These are phyloP conservation scores for Paramarasmius palmivorus DNA, from an alignment of 1,284 basidiomycete species.

Conservation along the genomic window DNA sequence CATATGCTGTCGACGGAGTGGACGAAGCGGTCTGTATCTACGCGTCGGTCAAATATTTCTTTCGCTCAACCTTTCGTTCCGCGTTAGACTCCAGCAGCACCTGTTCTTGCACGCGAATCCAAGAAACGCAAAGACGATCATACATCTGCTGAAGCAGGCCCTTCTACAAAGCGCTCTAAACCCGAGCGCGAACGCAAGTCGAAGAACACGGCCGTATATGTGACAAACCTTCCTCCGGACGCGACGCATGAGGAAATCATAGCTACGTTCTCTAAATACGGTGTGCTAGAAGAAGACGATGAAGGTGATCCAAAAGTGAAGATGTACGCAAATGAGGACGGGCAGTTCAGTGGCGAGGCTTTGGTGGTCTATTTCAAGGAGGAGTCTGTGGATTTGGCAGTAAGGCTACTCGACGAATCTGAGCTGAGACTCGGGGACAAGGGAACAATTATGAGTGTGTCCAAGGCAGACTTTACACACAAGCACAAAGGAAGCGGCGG, in stretches of 20 bases:
- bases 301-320: conserved; percentile 88
- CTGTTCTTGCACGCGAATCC: conserved; percentile 74
- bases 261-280: conserved; percentile 86
- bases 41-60: conserved; percentile 17
- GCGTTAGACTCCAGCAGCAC: conserved; percentile 79
- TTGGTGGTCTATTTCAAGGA: conserved; percentile 98
- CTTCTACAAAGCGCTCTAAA: conserved; percentile 68
- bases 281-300: conserved; percentile 91
- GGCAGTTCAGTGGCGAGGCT: conserved; percentile 94
- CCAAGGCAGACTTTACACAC: conserved; percentile 83
- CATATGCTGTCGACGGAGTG: conserved; percentile 87
- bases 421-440: conserved; percentile 85
- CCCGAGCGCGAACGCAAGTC: conserved; percentile 59
- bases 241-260: conserved; percentile 77
- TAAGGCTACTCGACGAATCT: conserved; percentile 89
- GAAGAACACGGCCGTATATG: conserved; percentile 92
- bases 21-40: conserved; percentile 78
- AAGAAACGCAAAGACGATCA: conserved; percentile 86
- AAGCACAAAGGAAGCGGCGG: conserved; percentile 43
- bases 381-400: conserved; percentile 87
- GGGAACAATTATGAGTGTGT: conserved; percentile 77
- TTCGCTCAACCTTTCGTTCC: conserved; percentile 21
- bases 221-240: conserved; percentile 83
- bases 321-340: conserved; percentile 88
- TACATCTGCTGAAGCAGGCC: conserved; percentile 56